Evolutionary conservation across 1,139 yeast genomes (phyloP).

Genomic region (Pichia sp.): DNA sequence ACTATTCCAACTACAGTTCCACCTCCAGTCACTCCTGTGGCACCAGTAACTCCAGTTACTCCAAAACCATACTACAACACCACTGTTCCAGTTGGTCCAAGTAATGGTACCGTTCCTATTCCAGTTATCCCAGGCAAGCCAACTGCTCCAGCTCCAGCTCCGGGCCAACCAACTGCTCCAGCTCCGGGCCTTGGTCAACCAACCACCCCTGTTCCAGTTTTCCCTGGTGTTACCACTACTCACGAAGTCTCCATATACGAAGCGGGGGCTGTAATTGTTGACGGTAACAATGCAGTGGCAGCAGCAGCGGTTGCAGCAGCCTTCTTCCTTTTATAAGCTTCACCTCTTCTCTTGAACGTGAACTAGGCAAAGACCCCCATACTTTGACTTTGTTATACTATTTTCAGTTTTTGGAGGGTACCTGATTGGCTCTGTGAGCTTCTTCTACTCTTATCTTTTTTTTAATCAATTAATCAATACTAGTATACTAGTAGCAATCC

Average conservation of each 20-base stretch:
- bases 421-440: no score
- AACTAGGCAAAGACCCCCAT: no score
- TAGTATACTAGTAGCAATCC: no score
- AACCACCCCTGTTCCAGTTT: background rate
- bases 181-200: background rate
- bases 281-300: constrained; percentile 2
- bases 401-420: no score
- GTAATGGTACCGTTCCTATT: background rate
- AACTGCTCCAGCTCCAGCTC: constrained; percentile 1
- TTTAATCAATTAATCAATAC: no score
- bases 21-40: background rate
- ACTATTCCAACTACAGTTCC: background rate
- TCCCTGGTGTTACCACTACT: background rate
- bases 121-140: background rate
- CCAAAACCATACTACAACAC: no score
- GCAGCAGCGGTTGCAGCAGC: constrained; percentile 5
- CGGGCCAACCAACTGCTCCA: background rate
- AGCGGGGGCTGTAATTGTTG: constrained; percentile 3
- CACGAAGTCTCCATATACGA: constrained; percentile 1
- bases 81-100: no score
- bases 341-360: no score
- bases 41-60: background rate
- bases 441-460: no score
- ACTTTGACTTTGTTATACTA: no score
- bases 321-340: constrained; percentile 2